These are phyloP conservation scores for Pseudocercospora crystallina DNA, from an alignment of 2,329 filamentous ascomycete species.

Conservation along the genomic window DNA sequence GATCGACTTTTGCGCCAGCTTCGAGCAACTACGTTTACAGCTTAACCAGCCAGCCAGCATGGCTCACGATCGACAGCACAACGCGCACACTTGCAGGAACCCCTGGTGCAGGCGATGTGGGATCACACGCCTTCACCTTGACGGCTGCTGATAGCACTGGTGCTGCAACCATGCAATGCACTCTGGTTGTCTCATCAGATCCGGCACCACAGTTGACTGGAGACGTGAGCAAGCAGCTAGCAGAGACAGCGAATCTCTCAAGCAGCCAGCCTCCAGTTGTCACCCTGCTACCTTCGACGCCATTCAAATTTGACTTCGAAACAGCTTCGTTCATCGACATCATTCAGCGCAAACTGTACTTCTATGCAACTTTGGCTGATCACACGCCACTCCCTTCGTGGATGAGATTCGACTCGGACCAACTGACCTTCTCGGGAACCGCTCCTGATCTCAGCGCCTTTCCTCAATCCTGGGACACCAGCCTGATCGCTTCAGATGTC, in stretches of 20 bases:
- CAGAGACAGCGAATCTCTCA: slow-evolving; percentile 53
- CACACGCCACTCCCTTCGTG: slow-evolving; percentile 84
- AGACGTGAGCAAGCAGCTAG: slow-evolving; percentile 60
- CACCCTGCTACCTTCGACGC: slow-evolving; percentile 36
- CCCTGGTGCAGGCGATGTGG: slow-evolving; percentile 58
- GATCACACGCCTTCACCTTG: slow-evolving; percentile 64
- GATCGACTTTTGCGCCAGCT: slow-evolving; percentile 69
- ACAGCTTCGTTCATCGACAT: slow-evolving; percentile 60
- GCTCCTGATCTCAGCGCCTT: slow-evolving; percentile 67
- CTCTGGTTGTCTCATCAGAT: slow-evolving; percentile 66
- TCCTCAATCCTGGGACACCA: slow-evolving; percentile 70
- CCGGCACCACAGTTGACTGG: slow-evolving; percentile 55
- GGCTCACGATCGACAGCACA: slow-evolving; percentile 69
- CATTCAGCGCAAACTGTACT: slow-evolving; percentile 54
- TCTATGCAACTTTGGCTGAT: slow-evolving; percentile 74
- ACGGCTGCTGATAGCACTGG: slow-evolving; percentile 68
- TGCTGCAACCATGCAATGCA: slow-evolving; percentile 63
- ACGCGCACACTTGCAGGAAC: slow-evolving; percentile 69
- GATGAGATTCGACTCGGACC: slow-evolving; percentile 68
- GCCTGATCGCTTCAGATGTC: slow-evolving; percentile 75
- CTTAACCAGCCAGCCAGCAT: slow-evolving; percentile 64
- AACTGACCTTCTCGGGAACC: slow-evolving; percentile 67
- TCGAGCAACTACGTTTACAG: slow-evolving; percentile 62
- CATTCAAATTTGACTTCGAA: slow-evolving; percentile 45
- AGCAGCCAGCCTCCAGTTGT: slow-evolving; percentile 60